phyloP scores from a whole-genome alignment of 2,329 filamentous ascomycete species.

The Stenocarpella maydis region DNA sequence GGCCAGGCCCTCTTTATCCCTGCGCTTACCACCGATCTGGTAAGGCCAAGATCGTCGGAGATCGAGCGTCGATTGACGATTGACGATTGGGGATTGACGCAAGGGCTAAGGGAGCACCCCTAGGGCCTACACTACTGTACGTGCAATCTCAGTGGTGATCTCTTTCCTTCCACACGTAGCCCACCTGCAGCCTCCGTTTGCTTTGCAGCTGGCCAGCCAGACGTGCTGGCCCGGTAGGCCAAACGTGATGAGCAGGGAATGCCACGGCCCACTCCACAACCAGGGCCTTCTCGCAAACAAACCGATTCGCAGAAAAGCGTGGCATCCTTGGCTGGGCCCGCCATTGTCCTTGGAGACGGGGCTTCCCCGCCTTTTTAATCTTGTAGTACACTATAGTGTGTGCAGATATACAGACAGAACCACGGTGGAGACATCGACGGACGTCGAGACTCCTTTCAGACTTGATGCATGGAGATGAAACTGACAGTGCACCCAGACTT shows the following conservation, averaged over 20 bases:
- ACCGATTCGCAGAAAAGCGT: background rate
- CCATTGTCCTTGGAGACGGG: background rate
- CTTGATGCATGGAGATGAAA: constrained; percentile 26
- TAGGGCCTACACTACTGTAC: too few species aligned
- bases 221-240: too few species aligned
- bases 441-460: background rate
- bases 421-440: background rate
- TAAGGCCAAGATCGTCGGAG: constrained; percentile 26
- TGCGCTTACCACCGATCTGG: constrained; percentile 11
- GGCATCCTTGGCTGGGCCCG: background rate
- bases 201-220: background rate
- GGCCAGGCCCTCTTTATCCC: background rate
- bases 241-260: constrained; percentile 19
- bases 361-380: background rate
- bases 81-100: constrained; percentile 15
- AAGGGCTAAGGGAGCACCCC: constrained; percentile 6
- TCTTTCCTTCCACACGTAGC: too few species aligned
- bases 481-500: constrained; percentile 4
- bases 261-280: constrained; percentile 11
- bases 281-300: background rate
- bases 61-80: constrained; percentile 10
- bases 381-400: too few species aligned
- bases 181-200: background rate
- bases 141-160: too few species aligned
- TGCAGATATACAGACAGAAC: too few species aligned